A percentile compares a stretch with the other conserved stretches of the same genome.
These are phyloP conservation scores for Rhododendron williamsianum DNA, from an alignment of 148 eudicot genomes.

Conservation along the genomic window DNA sequence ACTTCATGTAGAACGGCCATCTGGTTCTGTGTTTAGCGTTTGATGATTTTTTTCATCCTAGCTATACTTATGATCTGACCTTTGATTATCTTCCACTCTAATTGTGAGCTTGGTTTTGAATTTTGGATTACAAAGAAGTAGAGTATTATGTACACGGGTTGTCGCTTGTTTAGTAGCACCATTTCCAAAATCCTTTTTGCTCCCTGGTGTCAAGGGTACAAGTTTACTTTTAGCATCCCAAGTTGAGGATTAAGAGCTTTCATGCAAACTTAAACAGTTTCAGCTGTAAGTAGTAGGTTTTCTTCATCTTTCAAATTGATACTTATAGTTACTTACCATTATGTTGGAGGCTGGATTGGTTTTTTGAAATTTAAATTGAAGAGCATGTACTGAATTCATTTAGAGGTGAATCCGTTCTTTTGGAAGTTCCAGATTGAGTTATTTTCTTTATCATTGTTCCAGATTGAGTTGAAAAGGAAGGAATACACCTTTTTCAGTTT, in stretches of 20 bases:
- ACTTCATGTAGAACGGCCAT: neutral
- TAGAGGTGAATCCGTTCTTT: neutral
- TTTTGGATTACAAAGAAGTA: neutral
- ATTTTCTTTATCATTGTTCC: neutral
- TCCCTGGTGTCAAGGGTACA: neutral
- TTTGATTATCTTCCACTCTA: neutral
- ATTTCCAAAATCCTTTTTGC: neutral
- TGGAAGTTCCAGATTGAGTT: neutral
- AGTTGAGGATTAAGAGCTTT: neutral
- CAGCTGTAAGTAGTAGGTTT: no score
- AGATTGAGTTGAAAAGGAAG: neutral
- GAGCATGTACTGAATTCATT: neutral
- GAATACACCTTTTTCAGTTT: neutral
- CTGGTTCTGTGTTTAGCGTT: neutral
- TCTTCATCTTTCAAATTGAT: neutral
- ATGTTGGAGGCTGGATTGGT: constrained; percentile 5
- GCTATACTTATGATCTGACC: neutral
- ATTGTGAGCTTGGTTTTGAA: neutral
- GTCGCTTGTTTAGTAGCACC: neutral
- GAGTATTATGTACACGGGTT: neutral
- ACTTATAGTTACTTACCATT: neutral
- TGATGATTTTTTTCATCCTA: neutral
- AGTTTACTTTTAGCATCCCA: neutral
- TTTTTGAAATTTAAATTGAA: neutral
- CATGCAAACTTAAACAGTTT: neutral